Base-by-base conservation (phyloP, 441 rosid genomes). In the Gossypium schwendimanii region DNA sequence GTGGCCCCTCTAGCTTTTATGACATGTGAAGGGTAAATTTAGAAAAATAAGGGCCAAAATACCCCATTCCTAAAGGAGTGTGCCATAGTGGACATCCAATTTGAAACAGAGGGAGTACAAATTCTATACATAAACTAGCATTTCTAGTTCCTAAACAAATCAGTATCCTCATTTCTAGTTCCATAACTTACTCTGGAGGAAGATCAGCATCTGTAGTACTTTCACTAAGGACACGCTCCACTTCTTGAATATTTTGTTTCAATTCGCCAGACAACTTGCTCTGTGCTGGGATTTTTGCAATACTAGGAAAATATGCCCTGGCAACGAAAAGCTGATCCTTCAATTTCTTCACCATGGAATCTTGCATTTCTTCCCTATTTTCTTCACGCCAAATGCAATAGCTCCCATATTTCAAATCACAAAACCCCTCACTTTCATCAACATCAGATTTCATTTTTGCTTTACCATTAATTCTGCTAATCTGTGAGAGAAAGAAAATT, bases 231-330 rank as follows among this genome's bases (percentile, higher is more conserved):
- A 95, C 76, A 20, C 83, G 91, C 89, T 95, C 99, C 57, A 95
- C 63, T 68, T 92, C 98, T 88, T 92, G 99, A 80, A 95, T 95
- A 79, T 86, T 92, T 80, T 87, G 96, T 81, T 70, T 91, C 85
- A 95, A 31, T 81, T 92, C 98, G 68, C 77, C 88, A 71, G 98
- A 81, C 74, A 95, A 82, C 78, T 86, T 84, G 79, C 71, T 84
- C 79, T 90, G 91, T 59, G 86, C 78, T 76, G 91, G 96, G 80
- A 95, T 87, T 79, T 95, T 95, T 58, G 98, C 98, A 81, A 66
- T 26, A 69, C 83, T 95, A 52, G 99, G 99, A 81, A 81, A 95
- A 82, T 95, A 95, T 77, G 99, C 90, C 79, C 99, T 87, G 75
- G 97, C 97, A 53, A 87, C 93, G 80, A 95, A 95, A 28, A 60